Percentiles rank a stretch among this genome's conserved stretches.
Conservation (phyloP, 768 basidiomycete genomes). For the Tricholoma furcatifolium region DNA sequence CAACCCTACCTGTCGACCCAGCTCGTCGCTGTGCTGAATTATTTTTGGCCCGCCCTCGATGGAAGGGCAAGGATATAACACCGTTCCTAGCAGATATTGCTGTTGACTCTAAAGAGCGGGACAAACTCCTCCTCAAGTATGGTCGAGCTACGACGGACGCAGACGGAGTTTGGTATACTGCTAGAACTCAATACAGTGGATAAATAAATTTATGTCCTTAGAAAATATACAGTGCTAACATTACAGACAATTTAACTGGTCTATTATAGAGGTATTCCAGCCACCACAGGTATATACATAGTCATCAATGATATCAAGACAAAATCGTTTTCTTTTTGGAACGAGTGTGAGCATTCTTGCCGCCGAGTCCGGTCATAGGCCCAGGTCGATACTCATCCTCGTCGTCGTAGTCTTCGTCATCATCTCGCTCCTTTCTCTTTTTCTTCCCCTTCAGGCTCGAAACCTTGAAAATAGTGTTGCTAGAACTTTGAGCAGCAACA, state of each 20-base stretch:
- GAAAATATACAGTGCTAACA: not conserved
- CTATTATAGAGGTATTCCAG: not conserved
- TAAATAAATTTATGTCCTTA: too few relatives aligned
- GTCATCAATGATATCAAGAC: constrained; percentile 1
- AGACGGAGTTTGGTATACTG: constrained; percentile 72
- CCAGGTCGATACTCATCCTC: constrained; percentile 47
- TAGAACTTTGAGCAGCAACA: constrained; percentile 12
- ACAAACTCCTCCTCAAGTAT: constrained; percentile 85
- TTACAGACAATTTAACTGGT: not conserved
- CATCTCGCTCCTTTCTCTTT: constrained; percentile 24
- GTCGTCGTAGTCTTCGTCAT: constrained; percentile 35
- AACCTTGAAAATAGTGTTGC: not conserved
- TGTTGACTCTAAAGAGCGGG: constrained; percentile 82
- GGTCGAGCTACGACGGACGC: constrained; percentile 74
- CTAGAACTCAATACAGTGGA: constrained; percentile 59
- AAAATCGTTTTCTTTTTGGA: constrained; percentile 28
- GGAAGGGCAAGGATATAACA: constrained; percentile 77
- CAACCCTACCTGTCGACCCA: constrained; percentile 74
- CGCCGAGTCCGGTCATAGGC: constrained; percentile 37
- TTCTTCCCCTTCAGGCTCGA: constrained; percentile 23
- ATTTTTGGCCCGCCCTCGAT: constrained; percentile 75
- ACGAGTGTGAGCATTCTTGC: constrained; percentile 38
- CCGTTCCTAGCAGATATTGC: constrained; percentile 84
- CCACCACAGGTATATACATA: not conserved
- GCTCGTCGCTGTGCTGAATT: constrained; percentile 82